Percentiles rank a stretch among this genome's conserved stretches.
Evolutionary conservation across 163 green algal genomes (phyloP).

Genomic region (Chloroidium sp.): DNA sequence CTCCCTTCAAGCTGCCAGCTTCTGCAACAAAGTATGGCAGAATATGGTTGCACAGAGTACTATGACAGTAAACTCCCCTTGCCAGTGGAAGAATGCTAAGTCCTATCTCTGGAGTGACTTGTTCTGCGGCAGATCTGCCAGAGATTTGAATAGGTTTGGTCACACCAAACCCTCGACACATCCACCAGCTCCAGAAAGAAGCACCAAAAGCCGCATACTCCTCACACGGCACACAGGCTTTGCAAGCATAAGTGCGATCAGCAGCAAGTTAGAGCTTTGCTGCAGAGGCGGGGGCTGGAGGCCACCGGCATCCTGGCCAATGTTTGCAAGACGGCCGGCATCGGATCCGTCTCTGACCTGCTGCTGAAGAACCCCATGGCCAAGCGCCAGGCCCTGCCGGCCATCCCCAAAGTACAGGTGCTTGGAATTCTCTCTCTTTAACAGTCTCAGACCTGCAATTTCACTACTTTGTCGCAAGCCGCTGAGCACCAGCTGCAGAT

Average conservation of each 20-base stretch:
- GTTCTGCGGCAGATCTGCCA: too few relatives aligned
- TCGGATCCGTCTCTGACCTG: conserved; percentile 37
- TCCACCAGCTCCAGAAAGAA: background rate
- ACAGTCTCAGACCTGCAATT: background rate
- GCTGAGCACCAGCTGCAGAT: background rate
- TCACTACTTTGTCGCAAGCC: background rate
- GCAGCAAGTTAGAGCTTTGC: background rate
- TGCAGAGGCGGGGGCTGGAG: conserved; percentile 38
- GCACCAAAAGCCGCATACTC: background rate
- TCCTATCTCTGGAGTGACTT: too few relatives aligned
- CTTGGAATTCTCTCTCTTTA: background rate
- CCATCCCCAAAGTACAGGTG: background rate
- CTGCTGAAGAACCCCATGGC: conserved; percentile 41
- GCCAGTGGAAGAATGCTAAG: too few relatives aligned
- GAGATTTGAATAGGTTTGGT: too few relatives aligned
- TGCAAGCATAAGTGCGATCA: background rate
- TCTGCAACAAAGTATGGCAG: too few relatives aligned
- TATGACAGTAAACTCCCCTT: too few relatives aligned
- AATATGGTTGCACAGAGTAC: too few relatives aligned
- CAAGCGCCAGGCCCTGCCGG: conserved; percentile 1
- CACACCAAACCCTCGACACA: too few relatives aligned
- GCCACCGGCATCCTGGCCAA: conserved; percentile 44
- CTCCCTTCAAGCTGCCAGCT: too few relatives aligned
- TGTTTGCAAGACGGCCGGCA: conserved; percentile 37
- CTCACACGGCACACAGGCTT: background rate